phyloP scores from a whole-genome alignment of 805 yeast genomes.

The Kodamaea laetipori region DNA sequence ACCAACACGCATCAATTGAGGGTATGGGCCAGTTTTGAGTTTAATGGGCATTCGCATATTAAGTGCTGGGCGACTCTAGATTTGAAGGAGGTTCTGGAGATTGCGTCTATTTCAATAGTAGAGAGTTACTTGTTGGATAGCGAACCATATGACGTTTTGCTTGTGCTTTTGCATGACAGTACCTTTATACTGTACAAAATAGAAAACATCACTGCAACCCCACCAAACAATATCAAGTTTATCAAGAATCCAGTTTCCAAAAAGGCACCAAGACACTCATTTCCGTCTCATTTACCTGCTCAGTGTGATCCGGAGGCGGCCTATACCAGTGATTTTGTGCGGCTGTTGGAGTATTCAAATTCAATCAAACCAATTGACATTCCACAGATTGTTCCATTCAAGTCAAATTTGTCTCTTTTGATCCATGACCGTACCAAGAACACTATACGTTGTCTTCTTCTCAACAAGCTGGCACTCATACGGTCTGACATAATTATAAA shows the following conservation, averaged over 20 bases:
- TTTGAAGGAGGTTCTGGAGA: conserved; percentile 18
- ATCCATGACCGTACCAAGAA: conserved; percentile 41
- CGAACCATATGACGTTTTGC: neutral
- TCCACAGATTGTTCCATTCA: conserved; percentile 6
- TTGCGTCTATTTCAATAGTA: conserved; percentile 29
- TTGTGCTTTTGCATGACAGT: conserved; percentile 3
- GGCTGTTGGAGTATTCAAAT: neutral
- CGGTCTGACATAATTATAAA: conserved; percentile 3
- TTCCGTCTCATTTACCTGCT: conserved; percentile 11
- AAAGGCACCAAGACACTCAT: conserved; percentile 8
- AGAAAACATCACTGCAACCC: conserved; percentile 49
- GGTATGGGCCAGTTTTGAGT: conserved; percentile 69
- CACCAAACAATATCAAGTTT: conserved; percentile 55
- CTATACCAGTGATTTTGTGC: neutral
- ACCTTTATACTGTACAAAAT: conserved; percentile 7
- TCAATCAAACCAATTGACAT: conserved; percentile 4
- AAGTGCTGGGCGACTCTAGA: conserved; percentile 57
- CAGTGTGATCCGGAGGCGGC: neutral
- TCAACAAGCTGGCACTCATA: conserved; percentile 9
- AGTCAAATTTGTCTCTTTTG: conserved; percentile 22
- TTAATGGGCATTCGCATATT: conserved; percentile 57
- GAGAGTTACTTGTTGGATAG: conserved; percentile 30
- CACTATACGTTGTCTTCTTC: conserved; percentile 30
- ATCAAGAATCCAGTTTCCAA: conserved; percentile 11
- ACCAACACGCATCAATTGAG: conserved; percentile 59